phyloP scores from a whole-genome alignment of 768 basidiomycete genomes.

The Mycena amicta region DNA sequence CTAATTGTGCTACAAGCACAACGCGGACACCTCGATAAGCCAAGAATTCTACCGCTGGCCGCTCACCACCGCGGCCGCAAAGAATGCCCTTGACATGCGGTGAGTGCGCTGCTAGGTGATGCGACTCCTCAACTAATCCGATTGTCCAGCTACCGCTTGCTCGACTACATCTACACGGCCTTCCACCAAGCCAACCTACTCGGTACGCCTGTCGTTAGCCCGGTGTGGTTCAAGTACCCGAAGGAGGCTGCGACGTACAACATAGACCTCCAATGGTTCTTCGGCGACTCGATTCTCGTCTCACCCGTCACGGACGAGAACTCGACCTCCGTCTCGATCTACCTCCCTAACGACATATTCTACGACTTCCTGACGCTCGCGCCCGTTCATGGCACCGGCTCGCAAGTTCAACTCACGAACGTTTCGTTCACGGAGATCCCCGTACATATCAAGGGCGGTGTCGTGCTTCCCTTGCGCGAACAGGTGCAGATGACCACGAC shows the following conservation, averaged over 20 bases:
- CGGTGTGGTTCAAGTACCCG: constrained; percentile 70
- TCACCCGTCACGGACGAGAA: constrained; percentile 68
- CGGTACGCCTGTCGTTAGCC: constrained; percentile 68
- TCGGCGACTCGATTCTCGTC: constrained; percentile 65
- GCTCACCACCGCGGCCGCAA: constrained; percentile 57
- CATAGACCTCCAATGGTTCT: constrained; percentile 73
- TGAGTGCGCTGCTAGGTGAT: constrained; percentile 28
- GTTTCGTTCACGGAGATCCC: constrained; percentile 62
- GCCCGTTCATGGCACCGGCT: constrained; percentile 50
- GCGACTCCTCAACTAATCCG: too few species aligned
- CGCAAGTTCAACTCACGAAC: constrained; percentile 45
- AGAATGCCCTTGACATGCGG: constrained; percentile 63
- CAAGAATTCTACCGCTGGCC: constrained; percentile 76
- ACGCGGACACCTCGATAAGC: constrained; percentile 44
- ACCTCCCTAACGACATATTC: constrained; percentile 66
- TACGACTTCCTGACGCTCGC: constrained; percentile 61
- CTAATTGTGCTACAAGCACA: constrained; percentile 14
- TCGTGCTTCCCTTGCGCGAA: constrained; percentile 57
- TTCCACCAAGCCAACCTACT: constrained; percentile 60
- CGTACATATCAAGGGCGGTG: constrained; percentile 62
- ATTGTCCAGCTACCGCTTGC: constrained; percentile 56
- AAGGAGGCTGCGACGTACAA: constrained; percentile 58
- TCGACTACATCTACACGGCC: constrained; percentile 74
- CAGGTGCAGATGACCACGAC: constrained; percentile 63
- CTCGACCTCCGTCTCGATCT: constrained; percentile 58